Evolutionary conservation across 768 basidiomycete species (phyloP).

Genomic region (Russula abietina): DNA sequence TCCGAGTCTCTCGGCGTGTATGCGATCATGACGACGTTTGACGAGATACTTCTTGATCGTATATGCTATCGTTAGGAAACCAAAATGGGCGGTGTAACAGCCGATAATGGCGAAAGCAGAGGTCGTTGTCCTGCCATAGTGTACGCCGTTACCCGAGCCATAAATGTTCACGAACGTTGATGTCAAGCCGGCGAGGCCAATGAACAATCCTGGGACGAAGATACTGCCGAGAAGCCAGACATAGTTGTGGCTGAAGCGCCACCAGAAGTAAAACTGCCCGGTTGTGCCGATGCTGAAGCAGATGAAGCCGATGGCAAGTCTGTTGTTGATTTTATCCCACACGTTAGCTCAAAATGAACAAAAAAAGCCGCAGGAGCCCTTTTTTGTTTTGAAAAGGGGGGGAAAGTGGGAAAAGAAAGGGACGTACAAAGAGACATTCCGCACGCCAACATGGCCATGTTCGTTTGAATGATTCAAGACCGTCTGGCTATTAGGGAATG

Average conservation of each 20-base stretch:
- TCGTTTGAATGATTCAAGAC: not conserved
- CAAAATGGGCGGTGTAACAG: not conserved
- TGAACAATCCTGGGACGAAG: too few species aligned
- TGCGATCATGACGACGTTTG: too few species aligned
- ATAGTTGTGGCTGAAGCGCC: too few species aligned
- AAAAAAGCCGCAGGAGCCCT: not conserved
- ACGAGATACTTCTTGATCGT: too few species aligned
- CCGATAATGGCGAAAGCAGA: conserved; percentile 8
- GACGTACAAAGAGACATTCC: conserved; percentile 13
- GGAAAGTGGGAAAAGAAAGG: not conserved
- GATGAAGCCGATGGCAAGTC: too few species aligned
- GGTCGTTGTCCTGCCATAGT: not conserved
- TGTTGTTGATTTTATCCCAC: not conserved
- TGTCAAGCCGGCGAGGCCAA: too few species aligned
- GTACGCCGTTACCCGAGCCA: too few species aligned
- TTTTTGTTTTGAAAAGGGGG: too few species aligned
- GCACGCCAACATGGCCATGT: too few species aligned
- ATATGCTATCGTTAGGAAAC: not conserved
- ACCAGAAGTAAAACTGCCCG: conserved; percentile 18
- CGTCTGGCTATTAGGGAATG: conserved; percentile 6
- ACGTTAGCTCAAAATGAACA: not conserved
- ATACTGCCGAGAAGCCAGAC: too few species aligned
- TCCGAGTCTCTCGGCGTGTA: too few species aligned
- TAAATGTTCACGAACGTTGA: too few species aligned
- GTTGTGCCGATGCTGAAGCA: conserved; percentile 9